Conservation (phyloP, 192 early-diverging fungal species). For the Coemansia sp. region DNA sequence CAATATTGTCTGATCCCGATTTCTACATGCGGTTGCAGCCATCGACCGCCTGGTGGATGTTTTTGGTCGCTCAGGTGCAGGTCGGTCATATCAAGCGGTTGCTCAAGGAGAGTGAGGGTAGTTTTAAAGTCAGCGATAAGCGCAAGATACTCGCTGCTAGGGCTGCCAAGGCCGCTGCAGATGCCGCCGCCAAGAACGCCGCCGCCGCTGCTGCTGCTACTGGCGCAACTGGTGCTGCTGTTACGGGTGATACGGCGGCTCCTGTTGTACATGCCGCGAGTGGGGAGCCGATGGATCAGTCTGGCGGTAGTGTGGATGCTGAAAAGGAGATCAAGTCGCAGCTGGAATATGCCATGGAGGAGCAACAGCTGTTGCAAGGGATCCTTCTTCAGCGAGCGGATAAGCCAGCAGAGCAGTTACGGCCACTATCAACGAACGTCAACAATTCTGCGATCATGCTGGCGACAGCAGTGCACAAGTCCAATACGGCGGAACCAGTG, state of each 20-base stretch:
- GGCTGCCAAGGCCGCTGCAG: conserved; percentile 8
- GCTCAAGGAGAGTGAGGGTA: conserved; percentile 52
- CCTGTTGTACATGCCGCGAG: neutral
- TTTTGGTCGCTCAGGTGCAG: conserved; percentile 54
- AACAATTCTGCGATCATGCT: conserved; percentile 50
- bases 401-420: conserved; percentile 33
- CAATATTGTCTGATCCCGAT: conserved; percentile 52
- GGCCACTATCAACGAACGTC: conserved; percentile 48
- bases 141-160: conserved; percentile 27
- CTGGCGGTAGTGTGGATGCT: neutral
- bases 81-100: conserved; percentile 57
- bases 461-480: conserved; percentile 38
- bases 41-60: conserved; percentile 58
- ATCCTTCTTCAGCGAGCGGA: conserved; percentile 11
- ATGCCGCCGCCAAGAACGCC: conserved; percentile 7
- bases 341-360: neutral
- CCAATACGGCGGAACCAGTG: too few species aligned
- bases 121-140: conserved; percentile 42
- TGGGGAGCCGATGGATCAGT: neutral
- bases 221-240: conserved; percentile 1
- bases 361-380: conserved; percentile 4
- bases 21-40: conserved; percentile 58
- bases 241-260: neutral
- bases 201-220: conserved; percentile 8
- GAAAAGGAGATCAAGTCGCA: neutral